These are phyloP conservation scores for Aspergillus quadricinctus DNA, from an alignment of 2,329 filamentous ascomycete genomes.

Conservation along the genomic window DNA sequence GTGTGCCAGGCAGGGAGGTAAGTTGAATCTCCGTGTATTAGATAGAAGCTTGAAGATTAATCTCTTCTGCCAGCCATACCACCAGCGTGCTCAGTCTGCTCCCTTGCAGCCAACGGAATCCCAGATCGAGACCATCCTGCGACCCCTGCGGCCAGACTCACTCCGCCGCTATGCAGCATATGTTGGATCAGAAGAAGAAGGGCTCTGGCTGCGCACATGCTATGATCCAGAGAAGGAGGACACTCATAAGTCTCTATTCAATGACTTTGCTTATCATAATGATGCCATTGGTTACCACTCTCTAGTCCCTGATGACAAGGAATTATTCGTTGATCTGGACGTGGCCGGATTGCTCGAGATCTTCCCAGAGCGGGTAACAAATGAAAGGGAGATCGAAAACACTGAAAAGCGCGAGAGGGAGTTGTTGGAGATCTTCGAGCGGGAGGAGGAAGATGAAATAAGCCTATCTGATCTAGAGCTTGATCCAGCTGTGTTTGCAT, in stretches of 20 bases:
- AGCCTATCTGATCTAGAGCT: too few relatives aligned
- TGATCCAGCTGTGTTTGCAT: too few relatives aligned
- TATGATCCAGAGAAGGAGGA: neutral
- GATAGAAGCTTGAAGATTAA: too few relatives aligned
- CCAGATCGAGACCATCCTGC: neutral
- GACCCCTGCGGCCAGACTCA: neutral
- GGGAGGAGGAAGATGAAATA: too few relatives aligned
- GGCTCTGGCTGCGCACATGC: neutral
- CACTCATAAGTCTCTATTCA: neutral
- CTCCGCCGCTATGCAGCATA: neutral
- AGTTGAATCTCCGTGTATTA: neutral
- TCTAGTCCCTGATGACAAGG: neutral
- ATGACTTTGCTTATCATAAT: neutral
- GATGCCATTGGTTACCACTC: neutral
- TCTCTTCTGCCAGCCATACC: too few relatives aligned
- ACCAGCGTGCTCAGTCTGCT: too few relatives aligned
- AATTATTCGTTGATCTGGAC: neutral
- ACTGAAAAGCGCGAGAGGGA: neutral
- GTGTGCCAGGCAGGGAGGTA: neutral
- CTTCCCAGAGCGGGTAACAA: constrained; percentile 1
- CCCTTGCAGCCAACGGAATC: too few relatives aligned
- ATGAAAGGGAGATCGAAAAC: neutral
- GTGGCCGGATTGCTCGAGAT: neutral
- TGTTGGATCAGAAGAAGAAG: neutral
- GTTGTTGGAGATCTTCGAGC: too few relatives aligned